These are phyloP conservation scores for Diaporthe sp. DNA, from an alignment of 2,329 filamentous ascomycete genomes.

Conservation along the genomic window DNA sequence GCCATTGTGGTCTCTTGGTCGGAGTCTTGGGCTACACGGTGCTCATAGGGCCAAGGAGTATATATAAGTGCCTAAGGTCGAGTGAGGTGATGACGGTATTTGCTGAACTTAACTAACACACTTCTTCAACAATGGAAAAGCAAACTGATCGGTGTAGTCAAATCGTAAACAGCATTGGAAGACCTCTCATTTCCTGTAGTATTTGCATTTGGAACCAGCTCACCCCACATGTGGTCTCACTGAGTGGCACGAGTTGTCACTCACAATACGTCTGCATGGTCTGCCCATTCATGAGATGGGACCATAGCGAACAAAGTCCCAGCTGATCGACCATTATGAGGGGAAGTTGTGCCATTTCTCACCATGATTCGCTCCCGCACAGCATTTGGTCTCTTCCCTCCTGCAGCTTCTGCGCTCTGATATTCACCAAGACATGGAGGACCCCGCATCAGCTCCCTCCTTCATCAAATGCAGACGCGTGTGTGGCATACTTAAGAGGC, in stretches of 20 bases:
- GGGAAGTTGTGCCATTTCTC: neutral
- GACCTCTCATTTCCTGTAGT: neutral
- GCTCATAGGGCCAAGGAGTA: neutral
- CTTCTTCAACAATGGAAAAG: neutral
- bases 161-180: neutral
- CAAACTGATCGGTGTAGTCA: neutral
- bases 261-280: neutral
- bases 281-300: neutral
- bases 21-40: neutral
- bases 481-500: neutral
- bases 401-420: neutral
- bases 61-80: too few species aligned
- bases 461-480: neutral
- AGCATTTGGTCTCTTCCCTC: slow-evolving; percentile 1
- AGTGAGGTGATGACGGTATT: too few species aligned
- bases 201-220: neutral
- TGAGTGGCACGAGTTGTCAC: neutral
- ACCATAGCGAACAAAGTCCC: neutral
- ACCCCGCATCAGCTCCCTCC: neutral
- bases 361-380: neutral
- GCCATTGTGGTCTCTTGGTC: slow-evolving; percentile 20
- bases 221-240: neutral
- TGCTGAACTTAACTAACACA: neutral
- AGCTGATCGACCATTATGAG: neutral
- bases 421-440: neutral